Percentiles rank a stretch among this genome's conserved stretches.
phyloP scores from a whole-genome alignment of 352 stramenopile species.

The Peronospora farinosa region DNA sequence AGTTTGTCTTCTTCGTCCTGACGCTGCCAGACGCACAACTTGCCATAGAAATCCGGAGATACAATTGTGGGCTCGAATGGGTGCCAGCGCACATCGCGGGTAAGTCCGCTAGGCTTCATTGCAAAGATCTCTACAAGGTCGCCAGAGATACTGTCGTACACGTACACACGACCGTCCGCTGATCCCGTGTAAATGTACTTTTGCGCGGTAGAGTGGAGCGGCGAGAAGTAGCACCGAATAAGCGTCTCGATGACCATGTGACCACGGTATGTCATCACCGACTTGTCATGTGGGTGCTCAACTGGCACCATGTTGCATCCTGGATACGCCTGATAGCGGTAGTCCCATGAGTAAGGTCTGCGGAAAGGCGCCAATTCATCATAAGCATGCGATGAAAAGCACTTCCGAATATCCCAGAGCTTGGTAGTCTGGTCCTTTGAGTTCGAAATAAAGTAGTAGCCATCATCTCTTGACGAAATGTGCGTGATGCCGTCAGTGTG shows the following conservation, averaged over 20 bases:
- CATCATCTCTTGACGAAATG: constrained; percentile 77
- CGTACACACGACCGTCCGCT: constrained; percentile 76
- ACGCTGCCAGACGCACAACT: constrained; percentile 80
- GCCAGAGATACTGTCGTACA: constrained; percentile 72
- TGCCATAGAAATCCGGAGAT: constrained; percentile 82
- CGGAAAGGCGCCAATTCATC: constrained; percentile 39
- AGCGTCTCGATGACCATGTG: constrained; percentile 80
- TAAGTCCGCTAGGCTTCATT: constrained; percentile 74
- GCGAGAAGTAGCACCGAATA: constrained; percentile 82
- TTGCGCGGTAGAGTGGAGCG: constrained; percentile 72
- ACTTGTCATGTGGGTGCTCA: constrained; percentile 70
- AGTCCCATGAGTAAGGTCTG: constrained; percentile 53
- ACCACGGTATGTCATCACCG: constrained; percentile 81
- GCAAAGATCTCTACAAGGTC: constrained; percentile 74
- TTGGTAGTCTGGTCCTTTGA: constrained; percentile 58
- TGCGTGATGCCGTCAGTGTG: constrained; percentile 81
- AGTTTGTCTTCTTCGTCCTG: constrained; percentile 28
- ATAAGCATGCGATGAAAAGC: constrained; percentile 36
- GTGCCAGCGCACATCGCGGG: constrained; percentile 80
- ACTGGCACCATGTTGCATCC: constrained; percentile 47
- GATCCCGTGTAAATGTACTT: constrained; percentile 85
- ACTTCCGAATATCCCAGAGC: constrained; percentile 62
- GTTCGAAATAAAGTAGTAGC: constrained; percentile 59
- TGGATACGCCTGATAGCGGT: constrained; percentile 76
- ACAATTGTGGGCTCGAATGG: constrained; percentile 78